Conservation (phyloP, 208 protist species). For the Angomonas deanei region DNA sequence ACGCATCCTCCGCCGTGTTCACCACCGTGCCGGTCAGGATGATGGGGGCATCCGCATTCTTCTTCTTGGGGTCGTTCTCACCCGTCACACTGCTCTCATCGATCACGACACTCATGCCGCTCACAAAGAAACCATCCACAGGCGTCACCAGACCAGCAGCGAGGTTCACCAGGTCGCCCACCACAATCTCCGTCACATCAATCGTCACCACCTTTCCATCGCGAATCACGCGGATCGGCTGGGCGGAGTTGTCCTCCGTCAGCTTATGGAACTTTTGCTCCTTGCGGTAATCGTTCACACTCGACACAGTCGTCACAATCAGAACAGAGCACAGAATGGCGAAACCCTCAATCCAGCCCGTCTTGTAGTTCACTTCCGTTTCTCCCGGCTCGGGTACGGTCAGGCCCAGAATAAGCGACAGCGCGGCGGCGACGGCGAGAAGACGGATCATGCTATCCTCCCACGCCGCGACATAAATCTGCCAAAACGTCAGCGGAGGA, state of each 20-base stretch:
- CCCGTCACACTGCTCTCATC: slow-evolving; percentile 94
- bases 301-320: slow-evolving; percentile 90
- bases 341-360: slow-evolving; percentile 95
- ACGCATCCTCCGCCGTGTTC: slow-evolving; percentile 76
- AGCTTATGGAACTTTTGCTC: slow-evolving; percentile 93
- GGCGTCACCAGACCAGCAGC: slow-evolving; percentile 84
- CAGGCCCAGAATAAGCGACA: slow-evolving; percentile 73
- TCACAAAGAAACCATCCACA: slow-evolving; percentile 92
- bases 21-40: slow-evolving; percentile 90
- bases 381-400: slow-evolving; percentile 68
- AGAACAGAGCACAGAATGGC: slow-evolving; percentile 95
- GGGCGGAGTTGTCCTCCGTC: slow-evolving; percentile 88
- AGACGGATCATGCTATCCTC: slow-evolving; percentile 79
- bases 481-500: slow-evolving; percentile 70
- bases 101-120: slow-evolving; percentile 63
- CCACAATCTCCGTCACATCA: slow-evolving; percentile 91
- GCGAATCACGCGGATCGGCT: slow-evolving; percentile 85
- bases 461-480: slow-evolving; percentile 71
- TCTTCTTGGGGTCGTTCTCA: slow-evolving; percentile 86
- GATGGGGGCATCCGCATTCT: slow-evolving; percentile 60
- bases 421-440: slow-evolving; percentile 45
- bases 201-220: slow-evolving; percentile 75
- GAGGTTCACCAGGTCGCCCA: slow-evolving; percentile 94
- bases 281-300: slow-evolving; percentile 95
- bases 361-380: slow-evolving; percentile 56